Conservation (phyloP, 345 rosid species). For the Nasturtium officinale region DNA sequence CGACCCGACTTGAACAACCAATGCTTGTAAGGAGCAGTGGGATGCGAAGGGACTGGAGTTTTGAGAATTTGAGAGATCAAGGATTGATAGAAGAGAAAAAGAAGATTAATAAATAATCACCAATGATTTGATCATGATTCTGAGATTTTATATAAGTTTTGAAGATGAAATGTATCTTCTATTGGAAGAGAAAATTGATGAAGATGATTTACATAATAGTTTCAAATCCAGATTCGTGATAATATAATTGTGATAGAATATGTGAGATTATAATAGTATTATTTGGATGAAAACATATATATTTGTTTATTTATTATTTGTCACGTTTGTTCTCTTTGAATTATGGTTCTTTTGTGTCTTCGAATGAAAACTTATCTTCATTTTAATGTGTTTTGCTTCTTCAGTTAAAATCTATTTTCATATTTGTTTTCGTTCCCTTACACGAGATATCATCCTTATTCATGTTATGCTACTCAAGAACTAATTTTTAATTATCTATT, state of each 20-base stretch:
- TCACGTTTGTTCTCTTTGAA: conserved; percentile 15
- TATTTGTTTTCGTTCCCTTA: neutral
- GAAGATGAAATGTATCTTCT: neutral
- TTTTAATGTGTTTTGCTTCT: neutral
- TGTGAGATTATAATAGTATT: conserved; percentile 22
- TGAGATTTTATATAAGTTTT: conserved; percentile 17
- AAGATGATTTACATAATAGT: neutral
- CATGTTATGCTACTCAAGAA: neutral
- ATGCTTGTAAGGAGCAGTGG: conserved; percentile 75
- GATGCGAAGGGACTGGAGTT: conserved; percentile 92
- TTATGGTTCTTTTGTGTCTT: neutral
- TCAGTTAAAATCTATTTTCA: neutral
- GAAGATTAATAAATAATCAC: conserved; percentile 11
- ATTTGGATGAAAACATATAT: neutral
- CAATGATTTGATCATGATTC: conserved; percentile 4
- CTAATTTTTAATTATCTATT: neutral
- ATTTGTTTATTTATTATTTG: neutral
- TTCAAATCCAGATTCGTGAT: conserved; percentile 26
- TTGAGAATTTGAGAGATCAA: conserved; percentile 55
- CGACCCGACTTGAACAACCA: conserved; percentile 41
- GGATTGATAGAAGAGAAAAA: conserved; percentile 32
- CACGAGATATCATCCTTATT: neutral
- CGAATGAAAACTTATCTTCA: neutral
- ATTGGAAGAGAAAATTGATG: neutral
- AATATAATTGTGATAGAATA: conserved; percentile 20